Conservation (phyloP, 2,329 filamentous ascomycete genomes). For the Venturiaceae sp. region DNA sequence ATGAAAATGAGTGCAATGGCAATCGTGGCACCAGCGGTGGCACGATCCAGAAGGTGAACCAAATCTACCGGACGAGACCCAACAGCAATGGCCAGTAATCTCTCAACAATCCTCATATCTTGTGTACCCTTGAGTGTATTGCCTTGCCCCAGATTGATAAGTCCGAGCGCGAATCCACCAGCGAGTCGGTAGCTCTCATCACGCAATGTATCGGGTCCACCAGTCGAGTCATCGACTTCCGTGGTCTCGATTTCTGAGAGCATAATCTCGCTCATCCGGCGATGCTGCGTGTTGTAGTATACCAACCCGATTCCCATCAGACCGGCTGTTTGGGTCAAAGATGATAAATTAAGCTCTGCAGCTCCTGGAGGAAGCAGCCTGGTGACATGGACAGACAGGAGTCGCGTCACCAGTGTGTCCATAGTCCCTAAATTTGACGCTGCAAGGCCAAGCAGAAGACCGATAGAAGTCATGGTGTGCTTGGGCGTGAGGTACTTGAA, state of each 20-base stretch:
- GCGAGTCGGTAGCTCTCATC: constrained; percentile 96
- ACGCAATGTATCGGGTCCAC: constrained; percentile 65
- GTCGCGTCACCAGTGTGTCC: constrained; percentile 87
- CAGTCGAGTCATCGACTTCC: constrained; percentile 62
- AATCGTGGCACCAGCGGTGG: constrained; percentile 85
- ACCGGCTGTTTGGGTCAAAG: constrained; percentile 87
- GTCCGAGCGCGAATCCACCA: constrained; percentile 83
- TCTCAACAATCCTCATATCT: constrained; percentile 88
- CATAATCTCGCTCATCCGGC: constrained; percentile 98
- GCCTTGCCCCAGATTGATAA: constrained; percentile 91
- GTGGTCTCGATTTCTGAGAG: constrained; percentile 90
- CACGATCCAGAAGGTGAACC: constrained; percentile 86
- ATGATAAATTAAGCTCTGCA: constrained; percentile 87
- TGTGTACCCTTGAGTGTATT: constrained; percentile 79
- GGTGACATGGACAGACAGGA: constrained; percentile 92
- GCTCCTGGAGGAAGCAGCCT: constrained; percentile 87
- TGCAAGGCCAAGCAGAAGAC: constrained; percentile 81
- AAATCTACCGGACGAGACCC: constrained; percentile 84
- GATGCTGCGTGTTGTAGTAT: constrained; percentile 91
- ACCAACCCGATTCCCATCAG: constrained; percentile 94
- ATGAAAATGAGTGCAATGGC: constrained; percentile 89
- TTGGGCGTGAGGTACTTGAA: constrained; percentile 99
- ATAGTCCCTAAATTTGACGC: constrained; percentile 94
- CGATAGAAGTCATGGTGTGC: constrained; percentile 98
- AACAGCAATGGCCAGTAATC: constrained; percentile 75